Evolutionary conservation across 2,329 filamentous ascomycete genomes (phyloP).

Genomic region (Metarhizium anisopliae): DNA sequence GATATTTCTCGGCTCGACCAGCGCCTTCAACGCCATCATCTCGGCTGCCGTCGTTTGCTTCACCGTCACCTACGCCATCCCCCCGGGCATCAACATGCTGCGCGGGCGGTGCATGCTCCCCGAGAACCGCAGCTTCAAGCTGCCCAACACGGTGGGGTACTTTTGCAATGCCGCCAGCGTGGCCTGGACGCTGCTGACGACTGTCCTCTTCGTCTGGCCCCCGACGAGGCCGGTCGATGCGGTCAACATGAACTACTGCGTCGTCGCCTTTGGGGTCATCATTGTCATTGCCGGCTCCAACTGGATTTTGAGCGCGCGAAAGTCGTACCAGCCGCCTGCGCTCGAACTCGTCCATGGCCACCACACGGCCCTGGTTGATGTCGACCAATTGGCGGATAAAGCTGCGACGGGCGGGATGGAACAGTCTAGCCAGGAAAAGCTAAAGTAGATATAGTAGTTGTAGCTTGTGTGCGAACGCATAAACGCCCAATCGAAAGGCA

Average conservation of each 20-base stretch:
- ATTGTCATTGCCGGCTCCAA: slow-evolving; percentile 30
- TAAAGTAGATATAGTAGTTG: no score
- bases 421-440: neutral
- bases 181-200: slow-evolving; percentile 56
- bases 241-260: slow-evolving; percentile 55
- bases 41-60: slow-evolving; percentile 64
- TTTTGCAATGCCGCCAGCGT: slow-evolving; percentile 15
- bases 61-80: slow-evolving; percentile 65
- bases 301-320: slow-evolving; percentile 37
- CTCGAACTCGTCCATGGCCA: neutral
- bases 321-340: slow-evolving; percentile 26
- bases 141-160: slow-evolving; percentile 26
- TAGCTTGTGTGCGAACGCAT: no score
- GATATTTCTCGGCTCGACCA: slow-evolving; percentile 60
- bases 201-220: slow-evolving; percentile 66
- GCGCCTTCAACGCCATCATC: slow-evolving; percentile 64
- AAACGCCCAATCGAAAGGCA: no score
- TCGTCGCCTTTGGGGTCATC: slow-evolving; percentile 38
- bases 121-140: slow-evolving; percentile 27
- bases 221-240: slow-evolving; percentile 53
- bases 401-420: neutral
- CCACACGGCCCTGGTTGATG: neutral
- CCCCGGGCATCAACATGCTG: slow-evolving; percentile 58
- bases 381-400: neutral
- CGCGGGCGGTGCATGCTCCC: slow-evolving; percentile 59